Evolutionary conservation across 495 filamentous ascomycete genomes (phyloP).

Genomic region (Aspergillus kassunensis): DNA sequence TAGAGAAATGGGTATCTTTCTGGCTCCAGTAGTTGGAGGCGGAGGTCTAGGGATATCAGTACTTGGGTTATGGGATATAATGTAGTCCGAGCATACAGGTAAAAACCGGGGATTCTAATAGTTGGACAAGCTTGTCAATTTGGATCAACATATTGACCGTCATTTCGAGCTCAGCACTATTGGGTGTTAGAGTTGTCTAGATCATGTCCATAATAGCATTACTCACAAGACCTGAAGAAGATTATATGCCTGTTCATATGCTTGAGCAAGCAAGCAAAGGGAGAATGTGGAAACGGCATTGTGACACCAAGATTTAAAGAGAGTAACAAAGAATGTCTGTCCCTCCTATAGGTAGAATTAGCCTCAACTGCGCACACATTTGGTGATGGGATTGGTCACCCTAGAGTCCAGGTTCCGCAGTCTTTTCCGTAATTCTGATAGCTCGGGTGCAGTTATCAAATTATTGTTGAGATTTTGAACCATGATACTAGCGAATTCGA

Average conservation of each 20-base stretch:
- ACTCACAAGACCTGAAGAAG: conserved; percentile 91
- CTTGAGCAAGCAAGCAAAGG: conserved; percentile 91
- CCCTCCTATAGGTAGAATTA: conserved; percentile 60
- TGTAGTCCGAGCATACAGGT: conserved; percentile 59
- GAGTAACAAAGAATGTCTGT: conserved; percentile 87
- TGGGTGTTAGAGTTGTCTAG: conserved; percentile 33
- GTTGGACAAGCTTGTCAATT: conserved; percentile 97
- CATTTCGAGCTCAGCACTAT: conserved; percentile 94
- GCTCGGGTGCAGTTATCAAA: conserved; percentile 92
- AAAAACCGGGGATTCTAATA: conserved; percentile 96
- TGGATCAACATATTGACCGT: conserved; percentile 98
- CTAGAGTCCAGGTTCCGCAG: conserved; percentile 85
- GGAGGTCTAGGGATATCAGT: conserved; percentile 62
- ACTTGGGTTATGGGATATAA: not conserved
- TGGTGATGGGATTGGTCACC: conserved; percentile 36
- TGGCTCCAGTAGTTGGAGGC: conserved; percentile 95
- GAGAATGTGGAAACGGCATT: conserved; percentile 98
- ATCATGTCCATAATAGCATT: not conserved
- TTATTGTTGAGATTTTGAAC: conserved; percentile 99
- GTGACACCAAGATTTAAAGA: conserved; percentile 97
- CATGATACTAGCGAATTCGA: conserved; percentile 99
- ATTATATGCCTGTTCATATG: conserved; percentile 97
- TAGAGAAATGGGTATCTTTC: conserved; percentile 95
- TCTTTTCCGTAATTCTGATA: conserved; percentile 84
- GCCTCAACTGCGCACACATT: not conserved